A percentile compares a stretch with the other conserved stretches of the same genome.
These are phyloP conservation scores for Fusarium incarnatum DNA, from an alignment of 2,329 filamentous ascomycete genomes.

Conservation along the genomic window DNA sequence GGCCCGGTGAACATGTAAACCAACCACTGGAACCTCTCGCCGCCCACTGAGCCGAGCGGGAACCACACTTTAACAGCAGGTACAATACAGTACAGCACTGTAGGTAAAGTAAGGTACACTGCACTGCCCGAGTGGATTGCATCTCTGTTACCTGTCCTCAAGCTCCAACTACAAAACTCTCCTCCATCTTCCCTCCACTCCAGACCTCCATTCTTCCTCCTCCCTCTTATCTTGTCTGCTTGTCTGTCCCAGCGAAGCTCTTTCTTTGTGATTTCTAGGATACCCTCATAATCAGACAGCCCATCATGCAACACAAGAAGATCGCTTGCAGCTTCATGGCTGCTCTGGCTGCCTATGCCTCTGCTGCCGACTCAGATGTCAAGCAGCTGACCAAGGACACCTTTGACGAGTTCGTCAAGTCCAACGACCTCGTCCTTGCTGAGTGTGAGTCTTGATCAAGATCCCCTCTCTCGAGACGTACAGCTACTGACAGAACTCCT, in stretches of 20 bases:
- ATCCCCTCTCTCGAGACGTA: not conserved
- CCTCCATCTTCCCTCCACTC: slow-evolving; percentile 42
- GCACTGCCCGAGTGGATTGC: slow-evolving; percentile 7
- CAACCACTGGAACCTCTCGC: slow-evolving; percentile 7
- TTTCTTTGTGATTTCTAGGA: slow-evolving; percentile 43
- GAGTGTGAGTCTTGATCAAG: slow-evolving; percentile 77
- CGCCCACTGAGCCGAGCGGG: slow-evolving; percentile 4
- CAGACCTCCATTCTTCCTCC: slow-evolving; percentile 32
- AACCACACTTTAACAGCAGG: slow-evolving; percentile 6
- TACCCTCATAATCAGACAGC: slow-evolving; percentile 36
- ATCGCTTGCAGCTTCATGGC: slow-evolving; percentile 66
- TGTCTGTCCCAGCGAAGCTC: slow-evolving; percentile 36
- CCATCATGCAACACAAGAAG: slow-evolving; percentile 62
- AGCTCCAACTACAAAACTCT: slow-evolving; percentile 53
- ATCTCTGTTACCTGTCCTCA: slow-evolving; percentile 40
- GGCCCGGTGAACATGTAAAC: slow-evolving; percentile 3
- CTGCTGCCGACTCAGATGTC: slow-evolving; percentile 81
- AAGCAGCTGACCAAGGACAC: slow-evolving; percentile 84
- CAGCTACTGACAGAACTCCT: slow-evolving; percentile 51
- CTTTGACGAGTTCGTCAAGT: slow-evolving; percentile 87
- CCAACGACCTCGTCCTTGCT: slow-evolving; percentile 89
- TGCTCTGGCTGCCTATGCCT: slow-evolving; percentile 67
- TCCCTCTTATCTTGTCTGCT: slow-evolving; percentile 31
- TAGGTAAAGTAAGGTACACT: not conserved
- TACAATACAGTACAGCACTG: slow-evolving; percentile 4